Evolutionary conservation across 2,329 filamentous ascomycete species (phyloP), one percentile per base, ranked within the genome.

Genomic region (Cordyceps javanica): DNA sequence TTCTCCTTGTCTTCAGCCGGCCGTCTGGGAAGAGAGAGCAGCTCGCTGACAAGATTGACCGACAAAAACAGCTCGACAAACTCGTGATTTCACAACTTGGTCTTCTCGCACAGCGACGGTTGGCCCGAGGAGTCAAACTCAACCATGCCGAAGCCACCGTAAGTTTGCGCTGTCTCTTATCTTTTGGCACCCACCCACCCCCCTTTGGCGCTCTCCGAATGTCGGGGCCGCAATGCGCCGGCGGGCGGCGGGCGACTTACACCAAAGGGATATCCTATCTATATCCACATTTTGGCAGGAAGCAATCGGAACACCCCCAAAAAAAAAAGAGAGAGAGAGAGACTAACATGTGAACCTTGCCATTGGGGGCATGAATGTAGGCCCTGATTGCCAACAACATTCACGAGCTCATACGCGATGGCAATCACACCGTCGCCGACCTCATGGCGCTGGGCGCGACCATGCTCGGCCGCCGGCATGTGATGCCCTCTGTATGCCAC

Each of bases 401-500:
- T 51, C 93, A 97, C 73, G 93, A 97, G 82, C 87, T 97, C 66
- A 95, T 97, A 71, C 92, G 93, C 71, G 93, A 97, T 93, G 93
- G 93, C 69, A 86, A 88, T 64, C 90, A 97, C 75, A 89, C 83
- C 14, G 93, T 97, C 55, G 88, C 92, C 39, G 91, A 96, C 71
- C 89, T 97, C 69, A 97, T 97, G 92, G 78, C 85, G 60, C 83
- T 96, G 62, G 93, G 93, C 65, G 86, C 90, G 66, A 93, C 89
- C 56, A 92, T 97, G 87, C 88, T 97, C 3, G 93, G 93, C 62
- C 89, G 93, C 10, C 89, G 93, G 34, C 93, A 97, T 72, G 93
- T 97, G 60, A 79, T 91, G 44, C 91, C 93, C 23, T 86, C 88
- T 11, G 93, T 97, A 25, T 83, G 87, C 59, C 80, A 82, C 42